Base-by-base conservation (phyloP, 2,329 filamentous ascomycete genomes). In the Metarhizium album region DNA sequence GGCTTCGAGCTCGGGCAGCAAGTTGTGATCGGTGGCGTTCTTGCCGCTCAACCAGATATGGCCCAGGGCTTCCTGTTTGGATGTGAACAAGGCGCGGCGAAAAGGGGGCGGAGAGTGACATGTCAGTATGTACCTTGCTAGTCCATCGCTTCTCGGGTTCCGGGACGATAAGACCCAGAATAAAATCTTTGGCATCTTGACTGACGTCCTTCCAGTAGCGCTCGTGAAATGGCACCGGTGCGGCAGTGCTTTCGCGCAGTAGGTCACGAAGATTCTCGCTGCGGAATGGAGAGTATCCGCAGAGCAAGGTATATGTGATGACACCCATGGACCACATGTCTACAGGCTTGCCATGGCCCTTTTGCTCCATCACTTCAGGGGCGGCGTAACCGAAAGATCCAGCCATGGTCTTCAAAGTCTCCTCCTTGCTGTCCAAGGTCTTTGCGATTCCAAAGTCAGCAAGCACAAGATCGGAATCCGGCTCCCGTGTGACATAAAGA, bases 251-350 rank as follows among this genome's bases (percentile, higher is more conserved):
- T 71, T 98, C 93, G 56, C 96, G 88, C 58, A 98, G 94, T 57
- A 98, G 76, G 62, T 97, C 93, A 57, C 86, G 80, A 46, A 98
- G 76, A 62, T 87, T 95, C 73, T 98, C 93, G 55, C 90, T 93
- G 59, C 93, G 84, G 80, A 98, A 98, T 20, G 93, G 93, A 43
- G 91, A 96, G 74, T 98, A 98, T 59, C 93, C 93, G 66, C 94
- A 98, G 48, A 98, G 86, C 27, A 98, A 78, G 16, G 93, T 98
- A 71, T 98, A 98, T 42, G 93, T 97, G 63, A 98, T 98, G 62
- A 98, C 93, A 55, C 93, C 93, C 70, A 98, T 79, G 3, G 93
- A 97, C 93, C 93, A 98, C 88, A 98, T 95, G 66, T 98, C 93
- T 33, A 97, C 93, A 4, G 93, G 89, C 70, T 97, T 98, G 66